Evolutionary conservation across 768 basidiomycete genomes (phyloP).

Genomic region (Agaricus subrufescens): DNA sequence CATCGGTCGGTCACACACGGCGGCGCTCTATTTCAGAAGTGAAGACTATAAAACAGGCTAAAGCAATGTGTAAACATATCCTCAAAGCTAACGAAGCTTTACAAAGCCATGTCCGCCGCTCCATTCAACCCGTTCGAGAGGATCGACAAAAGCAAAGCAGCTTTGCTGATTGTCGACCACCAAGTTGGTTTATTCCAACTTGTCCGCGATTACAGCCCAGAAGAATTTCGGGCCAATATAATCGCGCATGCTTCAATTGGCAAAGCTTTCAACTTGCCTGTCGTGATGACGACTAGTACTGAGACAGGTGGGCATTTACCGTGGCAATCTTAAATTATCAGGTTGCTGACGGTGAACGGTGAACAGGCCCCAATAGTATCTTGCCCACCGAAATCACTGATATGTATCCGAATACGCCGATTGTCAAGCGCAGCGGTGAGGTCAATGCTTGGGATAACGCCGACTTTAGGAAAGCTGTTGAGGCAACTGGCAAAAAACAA

Average conservation of each 20-base stretch:
- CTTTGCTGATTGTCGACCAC: constrained; percentile 44
- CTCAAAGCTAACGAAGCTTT: no score
- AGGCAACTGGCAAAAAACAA: constrained; percentile 45
- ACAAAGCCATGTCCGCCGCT: background rate
- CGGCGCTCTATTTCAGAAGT: no score
- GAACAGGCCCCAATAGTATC: constrained; percentile 43
- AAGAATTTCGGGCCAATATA: constrained; percentile 38
- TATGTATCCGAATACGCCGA: constrained; percentile 39
- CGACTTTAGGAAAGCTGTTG: constrained; percentile 41
- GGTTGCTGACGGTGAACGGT: background rate
- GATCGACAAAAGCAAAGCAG: constrained; percentile 39
- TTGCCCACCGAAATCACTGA: constrained; percentile 38
- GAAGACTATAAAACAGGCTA: no score
- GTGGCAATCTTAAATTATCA: background rate
- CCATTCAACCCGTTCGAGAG: constrained; percentile 11
- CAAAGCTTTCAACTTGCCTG: constrained; percentile 41
- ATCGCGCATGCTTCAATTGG: constrained; percentile 42
- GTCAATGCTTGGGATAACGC: constrained; percentile 50
- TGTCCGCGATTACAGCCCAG: constrained; percentile 34
- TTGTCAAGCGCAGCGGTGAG: constrained; percentile 43
- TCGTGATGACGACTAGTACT: constrained; percentile 39
- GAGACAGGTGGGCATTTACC: constrained; percentile 29
- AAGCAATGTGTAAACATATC: no score
- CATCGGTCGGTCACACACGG: no score
- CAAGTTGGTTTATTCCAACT: constrained; percentile 45